Evolutionary conservation across 2,329 filamentous ascomycete genomes (phyloP).

Genomic region (Beauveria caledonica): DNA sequence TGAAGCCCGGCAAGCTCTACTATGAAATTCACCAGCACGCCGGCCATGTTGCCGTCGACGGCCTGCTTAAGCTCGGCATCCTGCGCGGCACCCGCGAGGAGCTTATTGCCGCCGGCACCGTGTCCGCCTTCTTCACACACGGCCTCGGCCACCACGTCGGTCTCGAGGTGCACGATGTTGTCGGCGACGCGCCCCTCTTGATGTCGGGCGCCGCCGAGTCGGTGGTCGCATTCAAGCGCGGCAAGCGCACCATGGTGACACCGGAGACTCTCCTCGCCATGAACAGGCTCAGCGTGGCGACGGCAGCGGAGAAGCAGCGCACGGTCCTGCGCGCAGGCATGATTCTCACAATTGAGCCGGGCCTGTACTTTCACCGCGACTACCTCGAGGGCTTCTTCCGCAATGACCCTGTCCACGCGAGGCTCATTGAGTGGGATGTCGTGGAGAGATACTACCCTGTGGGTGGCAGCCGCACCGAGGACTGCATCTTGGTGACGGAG

Average conservation of each 20-base stretch:
- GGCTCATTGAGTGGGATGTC: slow-evolving; percentile 56
- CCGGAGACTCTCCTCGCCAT: slow-evolving; percentile 27
- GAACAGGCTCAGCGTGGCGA: slow-evolving; percentile 13
- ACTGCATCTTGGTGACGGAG: slow-evolving; percentile 75
- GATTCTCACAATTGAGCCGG: slow-evolving; percentile 74
- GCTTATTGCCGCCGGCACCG: slow-evolving; percentile 43
- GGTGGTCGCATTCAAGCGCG: slow-evolving; percentile 22
- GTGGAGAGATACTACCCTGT: slow-evolving; percentile 66
- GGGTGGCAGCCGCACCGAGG: slow-evolving; percentile 88
- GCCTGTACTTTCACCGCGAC: slow-evolving; percentile 67
- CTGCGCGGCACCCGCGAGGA: slow-evolving; percentile 55
- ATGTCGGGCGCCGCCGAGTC: slow-evolving; percentile 15
- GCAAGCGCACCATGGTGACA: slow-evolving; percentile 35
- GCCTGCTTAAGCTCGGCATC: slow-evolving; percentile 64
- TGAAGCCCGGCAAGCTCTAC: slow-evolving; percentile 63
- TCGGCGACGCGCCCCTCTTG: slow-evolving; percentile 29
- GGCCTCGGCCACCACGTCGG: slow-evolving; percentile 59
- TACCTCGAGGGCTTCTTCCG: slow-evolving; percentile 65
- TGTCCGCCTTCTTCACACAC: slow-evolving; percentile 58
- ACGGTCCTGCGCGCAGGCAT: slow-evolving; percentile 48
- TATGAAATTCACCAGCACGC: slow-evolving; percentile 66
- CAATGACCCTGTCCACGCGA: slow-evolving; percentile 46
- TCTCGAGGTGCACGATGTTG: slow-evolving; percentile 56
- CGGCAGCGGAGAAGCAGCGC: slow-evolving; percentile 27
- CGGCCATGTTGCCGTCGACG: slow-evolving; percentile 61